These are phyloP conservation scores for Ascosphaera acerosa DNA, from an alignment of 2,329 filamentous ascomycete genomes.

Conservation along the genomic window DNA sequence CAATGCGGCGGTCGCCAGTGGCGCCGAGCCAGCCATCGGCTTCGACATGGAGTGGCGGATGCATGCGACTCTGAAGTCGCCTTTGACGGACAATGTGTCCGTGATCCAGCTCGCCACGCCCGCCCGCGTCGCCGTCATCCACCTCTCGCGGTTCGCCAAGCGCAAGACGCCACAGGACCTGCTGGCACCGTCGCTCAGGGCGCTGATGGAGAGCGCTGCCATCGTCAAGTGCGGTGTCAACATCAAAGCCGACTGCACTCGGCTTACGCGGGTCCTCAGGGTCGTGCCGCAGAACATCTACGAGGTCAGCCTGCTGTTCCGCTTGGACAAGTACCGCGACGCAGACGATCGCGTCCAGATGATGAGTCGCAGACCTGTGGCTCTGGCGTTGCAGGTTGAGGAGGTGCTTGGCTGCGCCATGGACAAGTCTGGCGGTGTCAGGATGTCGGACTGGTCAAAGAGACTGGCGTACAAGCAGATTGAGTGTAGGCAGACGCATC, in stretches of 20 bases:
- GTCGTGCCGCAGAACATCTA: conserved; percentile 42
- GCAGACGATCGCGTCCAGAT: conserved; percentile 25
- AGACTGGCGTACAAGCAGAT: conserved; percentile 38
- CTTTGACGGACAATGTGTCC: conserved; percentile 44
- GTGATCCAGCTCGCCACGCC: conserved; percentile 62
- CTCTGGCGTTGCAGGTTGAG: conserved; percentile 42
- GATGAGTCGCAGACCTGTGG: conserved; percentile 41
- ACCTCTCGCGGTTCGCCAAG: conserved; percentile 39
- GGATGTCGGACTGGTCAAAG: conserved; percentile 49
- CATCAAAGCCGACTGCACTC: conserved; percentile 44
- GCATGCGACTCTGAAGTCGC: conserved; percentile 21
- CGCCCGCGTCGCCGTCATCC: conserved; percentile 55
- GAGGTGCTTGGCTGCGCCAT: conserved; percentile 48
- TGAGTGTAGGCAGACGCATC: conserved; percentile 44
- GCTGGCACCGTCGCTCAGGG: conserved; percentile 42
- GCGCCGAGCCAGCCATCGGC: too few relatives aligned
- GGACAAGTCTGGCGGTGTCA: conserved; percentile 43
- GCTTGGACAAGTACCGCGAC: conserved; percentile 39
- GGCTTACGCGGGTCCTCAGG: conserved; percentile 38
- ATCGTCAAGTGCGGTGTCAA: conserved; percentile 55
- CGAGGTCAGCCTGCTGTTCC: conserved; percentile 64
- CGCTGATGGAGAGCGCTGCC: conserved; percentile 42
- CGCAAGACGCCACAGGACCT: conserved; percentile 24
- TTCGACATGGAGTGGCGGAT: conserved; percentile 73
- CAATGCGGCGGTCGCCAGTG: too few relatives aligned